Conservation (phyloP, 306 rosid genomes). For the Prunus campanulata region DNA sequence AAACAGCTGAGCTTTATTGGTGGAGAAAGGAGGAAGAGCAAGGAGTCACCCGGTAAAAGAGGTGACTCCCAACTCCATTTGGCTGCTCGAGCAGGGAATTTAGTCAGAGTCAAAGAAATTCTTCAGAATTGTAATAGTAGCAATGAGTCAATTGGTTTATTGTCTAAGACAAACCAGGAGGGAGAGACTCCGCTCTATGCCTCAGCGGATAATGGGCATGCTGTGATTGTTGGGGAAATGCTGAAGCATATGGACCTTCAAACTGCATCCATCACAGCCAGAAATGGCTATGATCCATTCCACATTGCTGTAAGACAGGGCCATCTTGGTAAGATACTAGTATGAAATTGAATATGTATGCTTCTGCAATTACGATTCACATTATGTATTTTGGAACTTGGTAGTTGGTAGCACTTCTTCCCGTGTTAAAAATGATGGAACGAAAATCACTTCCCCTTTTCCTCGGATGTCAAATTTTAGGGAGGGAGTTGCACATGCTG, state of each 20-base stretch:
- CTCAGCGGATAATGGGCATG: constrained; percentile 82
- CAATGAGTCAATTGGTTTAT: constrained; percentile 42
- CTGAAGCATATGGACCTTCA: constrained; percentile 74
- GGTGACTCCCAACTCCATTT: constrained; percentile 66
- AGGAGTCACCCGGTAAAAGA: constrained; percentile 57
- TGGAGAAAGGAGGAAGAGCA: constrained; percentile 43
- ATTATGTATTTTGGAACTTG: neutral
- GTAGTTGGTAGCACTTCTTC: neutral
- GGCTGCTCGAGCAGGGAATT: constrained; percentile 78
- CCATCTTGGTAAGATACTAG: constrained; percentile 65
- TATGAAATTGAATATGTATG: neutral
- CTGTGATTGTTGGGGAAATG: constrained; percentile 66
- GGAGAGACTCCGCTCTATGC: constrained; percentile 92
- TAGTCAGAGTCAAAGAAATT: constrained; percentile 53
- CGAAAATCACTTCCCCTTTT: neutral
- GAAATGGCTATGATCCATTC: constrained; percentile 86
- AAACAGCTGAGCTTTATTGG: constrained; percentile 56
- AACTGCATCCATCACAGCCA: constrained; percentile 67
- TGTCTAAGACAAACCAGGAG: constrained; percentile 74
- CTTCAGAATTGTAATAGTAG: constrained; percentile 42
- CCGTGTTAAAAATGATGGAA: neutral
- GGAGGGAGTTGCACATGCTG: neutral
- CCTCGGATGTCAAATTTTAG: neutral
- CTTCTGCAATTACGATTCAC: neutral
- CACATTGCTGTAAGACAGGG: constrained; percentile 91